Base-by-base conservation (phyloP, 108 stramenopile species). In the Cylindrotheca closterium region DNA sequence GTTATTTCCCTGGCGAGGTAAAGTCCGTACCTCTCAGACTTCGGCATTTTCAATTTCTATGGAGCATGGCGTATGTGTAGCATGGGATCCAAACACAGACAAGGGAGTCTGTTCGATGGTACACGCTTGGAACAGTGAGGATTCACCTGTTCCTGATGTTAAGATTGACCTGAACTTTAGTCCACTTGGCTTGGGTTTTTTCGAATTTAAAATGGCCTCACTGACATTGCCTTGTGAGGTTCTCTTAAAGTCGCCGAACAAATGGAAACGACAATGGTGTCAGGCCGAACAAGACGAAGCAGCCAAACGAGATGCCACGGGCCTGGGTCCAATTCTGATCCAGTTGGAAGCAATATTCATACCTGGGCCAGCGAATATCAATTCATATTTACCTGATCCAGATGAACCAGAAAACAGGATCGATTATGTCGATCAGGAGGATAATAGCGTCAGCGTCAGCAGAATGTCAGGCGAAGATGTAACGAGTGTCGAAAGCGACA, bases 1-100 rank as follows among this genome's bases (percentile, higher is more conserved):
- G 0, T 68, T 94, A 3, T 80, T 77, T 3, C 93, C 93, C 2
- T 94, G 87, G 86, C 87, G 83, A 28, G 93, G 93, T 55, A 67
- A 75, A 19, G 83, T 91, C 26, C 75, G 81, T 47, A 86, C 85
- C 15, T 30, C 60, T 19, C 57, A 49, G 27, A 58, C 68, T 2
- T 58, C 23, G 31, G 61, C 84, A 1, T 79, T 67, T 52, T 19
- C 31, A n/a, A 17, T 34, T 0, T 67, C 83, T 1, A 33, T 58
- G 7, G 75, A 79, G 30, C 77, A 73, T 47, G 88, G 87, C 1
- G 86, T 88, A 0, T 92, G 88, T 68, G 76, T 74, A 7, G 51
- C 71, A 12, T 92, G 91, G 91, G 80, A 81, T 32, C 67, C 45
- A 4, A 45, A 63, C 18, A 51, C 28, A 28, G 77, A 77, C 30